Conservation (phyloP, 768 basidiomycete species). For the Leucogyrophana mollusca region DNA sequence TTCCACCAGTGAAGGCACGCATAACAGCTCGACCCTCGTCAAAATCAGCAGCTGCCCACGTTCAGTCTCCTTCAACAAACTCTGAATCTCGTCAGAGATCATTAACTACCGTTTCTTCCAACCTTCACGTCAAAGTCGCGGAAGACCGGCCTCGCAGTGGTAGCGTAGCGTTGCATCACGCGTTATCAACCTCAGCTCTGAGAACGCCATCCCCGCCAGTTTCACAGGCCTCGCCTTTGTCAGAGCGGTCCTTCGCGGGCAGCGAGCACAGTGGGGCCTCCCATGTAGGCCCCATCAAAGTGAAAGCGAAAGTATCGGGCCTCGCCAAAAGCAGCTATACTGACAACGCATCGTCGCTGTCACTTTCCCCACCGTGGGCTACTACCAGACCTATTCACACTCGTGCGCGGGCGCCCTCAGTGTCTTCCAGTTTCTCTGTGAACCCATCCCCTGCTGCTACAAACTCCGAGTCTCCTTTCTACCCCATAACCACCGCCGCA, state of each 20-base stretch:
- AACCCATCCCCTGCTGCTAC: slow-evolving; percentile 26
- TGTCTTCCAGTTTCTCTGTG: slow-evolving; percentile 23
- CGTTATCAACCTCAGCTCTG: slow-evolving; percentile 22
- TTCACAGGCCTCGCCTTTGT: slow-evolving; percentile 15
- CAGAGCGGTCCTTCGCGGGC: slow-evolving; percentile 11
- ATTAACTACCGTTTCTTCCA: slow-evolving; percentile 20
- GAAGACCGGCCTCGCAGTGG: slow-evolving; percentile 33
- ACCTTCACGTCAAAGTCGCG: slow-evolving; percentile 25
- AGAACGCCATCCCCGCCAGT: slow-evolving; percentile 9
- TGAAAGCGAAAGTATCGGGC: slow-evolving; percentile 63
- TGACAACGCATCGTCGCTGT: slow-evolving; percentile 37
- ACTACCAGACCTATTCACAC: slow-evolving; percentile 28
- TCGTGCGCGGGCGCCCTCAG: slow-evolving; percentile 27
- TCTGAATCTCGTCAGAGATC: slow-evolving; percentile 31
- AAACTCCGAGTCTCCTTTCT: slow-evolving; percentile 27
- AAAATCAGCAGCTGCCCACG: slow-evolving; percentile 12
- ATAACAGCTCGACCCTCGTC: slow-evolving; percentile 30
- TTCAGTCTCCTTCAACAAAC: slow-evolving; percentile 5
- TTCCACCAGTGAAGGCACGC: slow-evolving; percentile 24
- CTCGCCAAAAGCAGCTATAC: slow-evolving; percentile 35
- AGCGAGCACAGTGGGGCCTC: slow-evolving; percentile 12
- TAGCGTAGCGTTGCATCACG: slow-evolving; percentile 25
- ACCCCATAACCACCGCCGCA: slow-evolving; percentile 56
- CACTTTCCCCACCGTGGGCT: slow-evolving; percentile 28
- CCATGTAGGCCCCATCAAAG: slow-evolving; percentile 30